Evolutionary conservation across 2,329 filamentous ascomycete genomes (phyloP).

Genomic region (Amauroascus verrucosus): DNA sequence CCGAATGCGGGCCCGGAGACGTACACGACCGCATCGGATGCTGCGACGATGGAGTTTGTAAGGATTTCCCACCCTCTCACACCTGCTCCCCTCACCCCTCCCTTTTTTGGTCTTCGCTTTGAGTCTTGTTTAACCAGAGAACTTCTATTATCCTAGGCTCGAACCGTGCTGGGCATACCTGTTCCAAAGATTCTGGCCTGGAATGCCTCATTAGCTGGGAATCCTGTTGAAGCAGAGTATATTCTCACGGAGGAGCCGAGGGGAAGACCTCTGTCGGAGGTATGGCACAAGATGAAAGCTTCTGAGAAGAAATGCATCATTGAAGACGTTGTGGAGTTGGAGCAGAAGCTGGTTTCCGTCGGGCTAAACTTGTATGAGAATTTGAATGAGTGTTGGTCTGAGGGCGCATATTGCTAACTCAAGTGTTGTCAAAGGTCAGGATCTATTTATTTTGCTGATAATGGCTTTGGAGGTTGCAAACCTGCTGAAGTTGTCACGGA

Average conservation of each 20-base stretch:
- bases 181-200: slow-evolving; percentile 13
- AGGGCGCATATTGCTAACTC: background rate
- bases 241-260: slow-evolving; percentile 24
- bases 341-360: slow-evolving; percentile 16
- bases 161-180: slow-evolving; percentile 17
- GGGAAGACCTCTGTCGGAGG: slow-evolving; percentile 23
- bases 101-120: no score
- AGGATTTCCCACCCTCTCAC: no score
- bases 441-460: slow-evolving; percentile 11
- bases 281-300: slow-evolving; percentile 25
- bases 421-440: slow-evolving; percentile 5
- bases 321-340: slow-evolving; percentile 12
- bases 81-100: background rate
- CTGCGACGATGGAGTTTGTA: slow-evolving; percentile 18
- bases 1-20: slow-evolving; percentile 12
- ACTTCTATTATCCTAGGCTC: slow-evolving; percentile 13
- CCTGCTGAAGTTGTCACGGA: slow-evolving; percentile 3
- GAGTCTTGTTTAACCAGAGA: background rate
- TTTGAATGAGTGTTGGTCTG: no score
- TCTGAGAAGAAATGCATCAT: slow-evolving; percentile 24
- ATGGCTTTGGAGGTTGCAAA: slow-evolving; percentile 10
- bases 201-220: slow-evolving; percentile 14
- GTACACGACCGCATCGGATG: slow-evolving; percentile 15
- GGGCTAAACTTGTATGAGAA: slow-evolving; percentile 10
- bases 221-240: slow-evolving; percentile 22